These are phyloP conservation scores for Metschnikowia gruessii DNA, from an alignment of 805 yeast species.

Conservation along the genomic window DNA sequence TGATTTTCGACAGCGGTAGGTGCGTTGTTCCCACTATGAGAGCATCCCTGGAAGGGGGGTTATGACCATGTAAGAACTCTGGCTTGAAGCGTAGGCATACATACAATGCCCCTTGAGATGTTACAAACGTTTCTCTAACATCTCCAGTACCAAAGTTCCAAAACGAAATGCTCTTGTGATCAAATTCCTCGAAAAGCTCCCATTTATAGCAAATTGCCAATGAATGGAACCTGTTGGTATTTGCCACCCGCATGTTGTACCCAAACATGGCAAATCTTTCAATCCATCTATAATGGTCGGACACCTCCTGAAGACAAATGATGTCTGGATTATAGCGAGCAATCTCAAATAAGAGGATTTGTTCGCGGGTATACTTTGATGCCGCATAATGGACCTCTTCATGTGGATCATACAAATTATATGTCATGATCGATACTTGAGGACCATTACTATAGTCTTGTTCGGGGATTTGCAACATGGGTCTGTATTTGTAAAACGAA, in stretches of 20 bases:
- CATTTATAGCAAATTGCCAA: slow-evolving; percentile 4
- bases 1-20: neutral
- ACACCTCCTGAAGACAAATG: slow-evolving; percentile 8
- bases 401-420: slow-evolving; percentile 1
- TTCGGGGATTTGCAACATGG: slow-evolving; percentile 1
- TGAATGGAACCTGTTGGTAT: slow-evolving; percentile 2
- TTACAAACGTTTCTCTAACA: neutral
- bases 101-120: slow-evolving; percentile 3
- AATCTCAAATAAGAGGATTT: slow-evolving; percentile 3
- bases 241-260: neutral
- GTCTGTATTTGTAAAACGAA: neutral
- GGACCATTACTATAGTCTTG: slow-evolving; percentile 3
- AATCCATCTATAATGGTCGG: neutral
- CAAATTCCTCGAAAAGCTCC: slow-evolving; percentile 2
- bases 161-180: neutral
- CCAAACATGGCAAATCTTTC: slow-evolving; percentile 2
- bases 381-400: neutral
- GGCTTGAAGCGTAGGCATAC: slow-evolving; percentile 4
- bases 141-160: neutral
- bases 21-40: slow-evolving; percentile 7
- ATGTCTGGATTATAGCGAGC: slow-evolving; percentile 9
- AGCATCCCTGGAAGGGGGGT: slow-evolving; percentile 3
- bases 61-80: slow-evolving; percentile 1
- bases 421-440: slow-evolving; percentile 9
- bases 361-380: slow-evolving; percentile 1